Evolutionary conservation across 179 eudicot genomes (phyloP), one percentile per base, ranked within the genome.

Genomic region (Nepenthes alata): DNA sequence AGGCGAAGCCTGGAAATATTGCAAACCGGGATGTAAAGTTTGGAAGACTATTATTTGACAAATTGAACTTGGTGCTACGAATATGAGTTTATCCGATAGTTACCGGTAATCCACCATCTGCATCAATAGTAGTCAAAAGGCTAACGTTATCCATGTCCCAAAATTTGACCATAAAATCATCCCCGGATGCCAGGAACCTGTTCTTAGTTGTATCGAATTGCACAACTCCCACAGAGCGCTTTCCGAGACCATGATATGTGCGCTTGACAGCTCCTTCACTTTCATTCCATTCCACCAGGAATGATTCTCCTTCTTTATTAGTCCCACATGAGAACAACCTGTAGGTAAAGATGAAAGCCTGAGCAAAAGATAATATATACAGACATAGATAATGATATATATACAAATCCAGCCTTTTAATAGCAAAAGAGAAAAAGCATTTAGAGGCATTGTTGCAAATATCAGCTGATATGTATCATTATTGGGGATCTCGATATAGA

Each of bases 271-370:
- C 60, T 48, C 96, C 96, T 80, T 82, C 91, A 72, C 79, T 81
- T 73, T 86, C 98, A 80, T 91, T 84, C 98, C 98, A 91, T 78
- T 91, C 98, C 41, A 86, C 86, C 62, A 91, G 72, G 73, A 74
- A 76, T 47, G 96, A 84, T 63, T 86, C 95, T 47, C 96, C 89
- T 75, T 84, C 96, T 70, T 88, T 81, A 72, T 65, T 88, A 37
- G 91, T 84, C 38, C 98, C 98, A 55, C 96, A 85, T 16, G 96
- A 88, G 65, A 91, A 91, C 62, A 91, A 62, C 75, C 98, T 91
- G 68, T 54, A 37, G 57, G 62, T 55, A 13, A 9, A 36, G 38
- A 35, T 34, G 25, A 25, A 25, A 25, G 25, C 25, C 11, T 14
- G 25, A 52, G 55, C 13, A 15, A 52, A 12, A 52, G 4, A 49